These are phyloP conservation scores for Camellia sinensis DNA, from an alignment of 148 eudicot genomes.

Conservation along the genomic window DNA sequence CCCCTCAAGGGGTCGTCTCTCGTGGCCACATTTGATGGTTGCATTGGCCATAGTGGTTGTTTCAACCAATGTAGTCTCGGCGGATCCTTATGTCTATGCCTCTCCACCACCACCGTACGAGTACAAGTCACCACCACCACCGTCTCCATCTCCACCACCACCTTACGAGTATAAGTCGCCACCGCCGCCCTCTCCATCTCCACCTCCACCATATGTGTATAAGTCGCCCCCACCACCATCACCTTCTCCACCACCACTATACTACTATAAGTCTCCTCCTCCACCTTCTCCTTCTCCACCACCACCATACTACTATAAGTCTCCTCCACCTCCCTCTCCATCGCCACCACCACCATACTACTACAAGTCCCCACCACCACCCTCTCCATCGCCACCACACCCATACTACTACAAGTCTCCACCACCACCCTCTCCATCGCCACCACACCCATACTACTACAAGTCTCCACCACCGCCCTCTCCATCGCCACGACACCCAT, in stretches of 20 bases:
- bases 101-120: slow-evolving; percentile 35
- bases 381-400: no score
- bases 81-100: slow-evolving; percentile 10
- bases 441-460: no score
- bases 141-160: slow-evolving; percentile 30
- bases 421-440: no score
- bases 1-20: slow-evolving; percentile 16
- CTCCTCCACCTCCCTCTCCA: no score
- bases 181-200: slow-evolving; percentile 18
- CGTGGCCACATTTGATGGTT: slow-evolving; percentile 14
- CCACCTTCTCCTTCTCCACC: slow-evolving; percentile 15
- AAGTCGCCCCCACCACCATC: slow-evolving; percentile 30
- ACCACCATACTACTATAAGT: slow-evolving; percentile 26
- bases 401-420: no score
- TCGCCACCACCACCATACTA: no score
- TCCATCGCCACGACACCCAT: no score
- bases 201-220: slow-evolving; percentile 20
- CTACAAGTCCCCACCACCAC: no score
- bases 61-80: slow-evolving; percentile 12
- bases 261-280: slow-evolving; percentile 32
- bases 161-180: slow-evolving; percentile 30
- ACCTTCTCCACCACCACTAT: slow-evolving; percentile 27
- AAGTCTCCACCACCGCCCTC: no score
- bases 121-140: slow-evolving; percentile 34
- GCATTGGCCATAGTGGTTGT: slow-evolving; percentile 10